phyloP scores from a whole-genome alignment of 148 eudicot species.

The Spergularia bocconei region DNA sequence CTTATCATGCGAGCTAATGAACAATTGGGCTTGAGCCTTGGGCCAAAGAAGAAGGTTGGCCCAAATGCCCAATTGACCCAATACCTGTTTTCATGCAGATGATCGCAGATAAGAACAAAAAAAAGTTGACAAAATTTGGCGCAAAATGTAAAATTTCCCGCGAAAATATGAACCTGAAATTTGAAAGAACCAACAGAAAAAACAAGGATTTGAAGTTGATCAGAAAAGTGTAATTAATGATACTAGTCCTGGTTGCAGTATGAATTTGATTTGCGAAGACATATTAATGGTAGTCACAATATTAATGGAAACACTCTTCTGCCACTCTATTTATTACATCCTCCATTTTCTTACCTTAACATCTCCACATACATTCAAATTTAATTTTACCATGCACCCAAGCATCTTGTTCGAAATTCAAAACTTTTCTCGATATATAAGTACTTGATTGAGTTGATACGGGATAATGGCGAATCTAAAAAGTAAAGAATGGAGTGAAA shows the following conservation, averaged over 20 bases:
- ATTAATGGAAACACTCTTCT: slow-evolving; percentile 4
- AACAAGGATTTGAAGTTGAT: not conserved
- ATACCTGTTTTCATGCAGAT: no score
- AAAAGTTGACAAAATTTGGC: not conserved
- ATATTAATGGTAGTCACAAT: slow-evolving; percentile 12
- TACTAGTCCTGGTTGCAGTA: not conserved
- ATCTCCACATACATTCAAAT: slow-evolving; percentile 5
- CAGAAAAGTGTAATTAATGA: slow-evolving; percentile 1
- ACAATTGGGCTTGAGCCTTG: no score
- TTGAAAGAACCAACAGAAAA: not conserved
- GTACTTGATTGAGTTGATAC: not conserved
- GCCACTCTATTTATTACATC: slow-evolving; percentile 8
- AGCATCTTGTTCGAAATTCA: not conserved
- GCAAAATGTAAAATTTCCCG: not conserved
- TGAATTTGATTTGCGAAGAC: not conserved
- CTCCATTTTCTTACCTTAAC: not conserved
- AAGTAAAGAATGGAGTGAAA: no score
- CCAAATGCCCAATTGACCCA: no score
- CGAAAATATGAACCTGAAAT: not conserved
- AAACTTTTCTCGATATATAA: slow-evolving; percentile 19
- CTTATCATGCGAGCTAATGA: no score
- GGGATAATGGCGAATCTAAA: no score
- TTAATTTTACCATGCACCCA: not conserved
- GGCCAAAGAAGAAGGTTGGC: no score
- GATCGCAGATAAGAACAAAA: no score